Conservation (phyloP, 768 basidiomycete species). For the Termitomyces sp. region DNA sequence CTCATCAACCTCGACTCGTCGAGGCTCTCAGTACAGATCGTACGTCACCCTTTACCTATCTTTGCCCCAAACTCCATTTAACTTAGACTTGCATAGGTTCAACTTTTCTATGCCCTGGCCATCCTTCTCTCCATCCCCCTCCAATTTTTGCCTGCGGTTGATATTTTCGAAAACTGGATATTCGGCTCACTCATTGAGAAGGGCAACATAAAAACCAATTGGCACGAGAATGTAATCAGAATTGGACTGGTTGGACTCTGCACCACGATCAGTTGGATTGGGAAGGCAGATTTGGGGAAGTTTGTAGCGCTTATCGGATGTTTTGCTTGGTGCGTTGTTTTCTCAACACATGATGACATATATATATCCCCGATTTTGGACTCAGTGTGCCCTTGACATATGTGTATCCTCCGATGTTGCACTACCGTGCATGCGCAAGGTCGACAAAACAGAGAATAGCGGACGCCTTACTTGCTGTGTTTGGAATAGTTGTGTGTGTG, state of each 20-base stretch:
- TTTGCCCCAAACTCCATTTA: slow-evolving; percentile 10
- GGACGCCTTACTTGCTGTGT: slow-evolving; percentile 70
- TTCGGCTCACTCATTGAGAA: slow-evolving; percentile 84
- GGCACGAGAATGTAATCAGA: slow-evolving; percentile 88
- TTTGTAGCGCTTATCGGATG: slow-evolving; percentile 94
- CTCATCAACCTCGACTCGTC: slow-evolving; percentile 87
- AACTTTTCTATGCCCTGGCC: slow-evolving; percentile 86
- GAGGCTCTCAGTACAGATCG: slow-evolving; percentile 83
- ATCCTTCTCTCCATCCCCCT: slow-evolving; percentile 92
- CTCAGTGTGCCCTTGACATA: slow-evolving; percentile 87
- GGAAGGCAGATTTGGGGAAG: slow-evolving; percentile 91
- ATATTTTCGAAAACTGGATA: slow-evolving; percentile 94
- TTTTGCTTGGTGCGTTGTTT: slow-evolving; percentile 75
- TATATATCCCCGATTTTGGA: neutral
- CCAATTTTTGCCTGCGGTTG: slow-evolving; percentile 95
- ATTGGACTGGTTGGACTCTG: slow-evolving; percentile 73
- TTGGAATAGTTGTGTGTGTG: slow-evolving; percentile 66
- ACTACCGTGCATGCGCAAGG: slow-evolving; percentile 76
- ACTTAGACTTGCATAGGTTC: slow-evolving; percentile 39
- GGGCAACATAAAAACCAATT: slow-evolving; percentile 72
- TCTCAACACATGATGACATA: neutral
- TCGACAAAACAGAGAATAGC: slow-evolving; percentile 57
- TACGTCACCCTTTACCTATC: slow-evolving; percentile 27
- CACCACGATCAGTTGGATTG: slow-evolving; percentile 73
- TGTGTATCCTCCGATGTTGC: slow-evolving; percentile 90